Conservation (phyloP, 768 basidiomycete genomes). For the Suillus lakei region DNA sequence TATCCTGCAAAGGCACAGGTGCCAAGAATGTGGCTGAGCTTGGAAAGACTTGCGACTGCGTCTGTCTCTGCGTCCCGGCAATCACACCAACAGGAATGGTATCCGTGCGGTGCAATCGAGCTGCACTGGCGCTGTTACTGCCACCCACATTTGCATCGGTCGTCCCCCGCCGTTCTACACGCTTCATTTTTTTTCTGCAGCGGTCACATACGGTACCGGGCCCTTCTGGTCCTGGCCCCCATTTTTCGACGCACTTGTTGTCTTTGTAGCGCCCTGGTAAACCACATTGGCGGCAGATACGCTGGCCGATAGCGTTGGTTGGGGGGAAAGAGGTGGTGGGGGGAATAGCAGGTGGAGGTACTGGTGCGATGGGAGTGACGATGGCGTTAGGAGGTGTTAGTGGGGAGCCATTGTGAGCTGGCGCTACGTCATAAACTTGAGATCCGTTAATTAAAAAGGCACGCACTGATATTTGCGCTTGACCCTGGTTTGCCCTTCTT, state of each 20-base stretch:
- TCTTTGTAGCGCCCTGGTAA: constrained; percentile 80
- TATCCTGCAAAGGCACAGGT: constrained; percentile 3
- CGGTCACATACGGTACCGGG: constrained; percentile 86
- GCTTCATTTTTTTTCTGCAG: constrained; percentile 89
- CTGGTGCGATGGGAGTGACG: constrained; percentile 1
- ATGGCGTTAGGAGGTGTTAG: constrained; percentile 13
- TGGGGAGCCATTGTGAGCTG: constrained; percentile 8
- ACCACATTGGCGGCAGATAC: constrained; percentile 80
- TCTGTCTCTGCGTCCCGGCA: constrained; percentile 21
- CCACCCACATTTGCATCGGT: constrained; percentile 42
- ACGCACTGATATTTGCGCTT: constrained; percentile 29
- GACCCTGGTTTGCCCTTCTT: constrained; percentile 61
- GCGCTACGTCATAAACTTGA: not conserved
- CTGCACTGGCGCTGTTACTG: constrained; percentile 21
- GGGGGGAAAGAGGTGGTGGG: constrained; percentile 30
- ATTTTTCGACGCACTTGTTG: constrained; percentile 86
- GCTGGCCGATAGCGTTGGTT: constrained; percentile 64
- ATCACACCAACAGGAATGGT: constrained; percentile 37
- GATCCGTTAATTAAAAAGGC: constrained; percentile 3
- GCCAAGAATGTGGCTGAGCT: constrained; percentile 12
- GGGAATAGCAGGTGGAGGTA: constrained; percentile 7
- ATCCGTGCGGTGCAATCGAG: constrained; percentile 31
- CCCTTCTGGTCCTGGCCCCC: constrained; percentile 84
- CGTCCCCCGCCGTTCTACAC: constrained; percentile 75
- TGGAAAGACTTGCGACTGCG: constrained; percentile 28